A percentile compares a stretch with the other conserved stretches of the same genome.
phyloP scores from a whole-genome alignment of 306 rosid species.

The Prunus armeniaca region DNA sequence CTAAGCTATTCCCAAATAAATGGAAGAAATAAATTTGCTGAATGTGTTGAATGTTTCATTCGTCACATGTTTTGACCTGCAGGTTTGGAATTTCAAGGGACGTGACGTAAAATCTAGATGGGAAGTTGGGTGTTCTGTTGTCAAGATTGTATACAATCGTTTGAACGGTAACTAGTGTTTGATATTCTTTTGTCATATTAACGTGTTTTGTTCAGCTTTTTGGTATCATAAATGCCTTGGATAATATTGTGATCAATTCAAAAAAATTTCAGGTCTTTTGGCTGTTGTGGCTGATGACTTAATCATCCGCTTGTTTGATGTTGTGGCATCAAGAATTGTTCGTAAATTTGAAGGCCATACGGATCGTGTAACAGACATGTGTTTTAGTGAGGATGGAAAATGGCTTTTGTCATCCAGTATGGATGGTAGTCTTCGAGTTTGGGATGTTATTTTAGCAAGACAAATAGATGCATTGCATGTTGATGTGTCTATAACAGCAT shows the following conservation, averaged over 20 bases:
- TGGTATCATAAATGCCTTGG: background rate
- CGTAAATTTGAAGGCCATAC: constrained; percentile 91
- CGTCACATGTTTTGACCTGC: constrained; percentile 19
- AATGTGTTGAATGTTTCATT: constrained; percentile 14
- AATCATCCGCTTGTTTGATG: constrained; percentile 70
- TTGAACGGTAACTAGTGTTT: constrained; percentile 55
- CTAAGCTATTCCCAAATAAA: background rate
- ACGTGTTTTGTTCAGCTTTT: background rate
- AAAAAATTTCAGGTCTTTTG: constrained; percentile 69
- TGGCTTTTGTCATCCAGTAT: constrained; percentile 93
- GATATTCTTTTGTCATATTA: background rate
- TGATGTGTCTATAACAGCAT: constrained; percentile 70
- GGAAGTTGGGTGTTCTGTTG: constrained; percentile 71
- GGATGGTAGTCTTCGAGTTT: constrained; percentile 95
- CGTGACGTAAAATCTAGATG: constrained; percentile 62
- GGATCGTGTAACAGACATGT: constrained; percentile 88
- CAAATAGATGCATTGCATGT: constrained; percentile 83
- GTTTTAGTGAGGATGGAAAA: constrained; percentile 98
- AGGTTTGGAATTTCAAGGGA: constrained; percentile 94
- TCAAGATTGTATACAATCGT: constrained; percentile 78
- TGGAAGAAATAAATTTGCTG: background rate
- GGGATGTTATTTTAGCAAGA: constrained; percentile 89
- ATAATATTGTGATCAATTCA: background rate
- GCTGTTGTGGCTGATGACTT: constrained; percentile 82
- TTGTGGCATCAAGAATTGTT: constrained; percentile 75